phyloP scores from a whole-genome alignment of 805 yeast genomes.

The Nakazawaea wickerhamii region DNA sequence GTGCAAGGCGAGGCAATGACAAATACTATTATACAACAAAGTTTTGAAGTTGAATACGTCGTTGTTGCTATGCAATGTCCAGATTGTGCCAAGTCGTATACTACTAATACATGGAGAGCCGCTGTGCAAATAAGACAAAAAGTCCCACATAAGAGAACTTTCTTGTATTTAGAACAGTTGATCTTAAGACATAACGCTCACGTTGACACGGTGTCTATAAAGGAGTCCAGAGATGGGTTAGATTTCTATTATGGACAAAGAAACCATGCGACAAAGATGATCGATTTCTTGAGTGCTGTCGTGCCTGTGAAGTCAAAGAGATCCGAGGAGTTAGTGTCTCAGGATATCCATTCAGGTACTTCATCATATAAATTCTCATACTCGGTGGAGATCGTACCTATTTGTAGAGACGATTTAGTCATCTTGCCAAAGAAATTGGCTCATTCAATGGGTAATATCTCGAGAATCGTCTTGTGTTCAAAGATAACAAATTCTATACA shows the following conservation, averaged over 20 bases:
- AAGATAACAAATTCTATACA: constrained; percentile 80
- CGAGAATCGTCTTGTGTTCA: constrained; percentile 78
- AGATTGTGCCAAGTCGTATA: constrained; percentile 96
- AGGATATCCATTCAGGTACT: constrained; percentile 87
- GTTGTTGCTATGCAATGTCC: constrained; percentile 97
- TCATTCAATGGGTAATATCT: constrained; percentile 72
- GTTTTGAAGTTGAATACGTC: constrained; percentile 88
- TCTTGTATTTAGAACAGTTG: constrained; percentile 90
- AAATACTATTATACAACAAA: constrained; percentile 88
- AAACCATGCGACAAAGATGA: constrained; percentile 90
- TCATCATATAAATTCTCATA: constrained; percentile 85
- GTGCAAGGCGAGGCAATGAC: constrained; percentile 96
- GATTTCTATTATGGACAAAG: constrained; percentile 88
- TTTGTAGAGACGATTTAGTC: constrained; percentile 94
- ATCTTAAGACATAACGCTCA: constrained; percentile 92
- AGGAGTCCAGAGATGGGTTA: constrained; percentile 89
- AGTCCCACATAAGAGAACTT: constrained; percentile 94
- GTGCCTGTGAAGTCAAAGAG: constrained; percentile 79
- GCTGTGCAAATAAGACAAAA: constrained; percentile 96
- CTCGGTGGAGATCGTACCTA: constrained; percentile 91
- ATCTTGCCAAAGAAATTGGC: constrained; percentile 88
- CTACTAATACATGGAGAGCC: constrained; percentile 98
- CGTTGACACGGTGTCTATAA: constrained; percentile 86
- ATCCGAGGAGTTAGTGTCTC: constrained; percentile 87
- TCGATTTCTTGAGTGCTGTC: constrained; percentile 80